Conservation (phyloP, 768 basidiomycete species). For the Boletus rufocinnamomeus region DNA sequence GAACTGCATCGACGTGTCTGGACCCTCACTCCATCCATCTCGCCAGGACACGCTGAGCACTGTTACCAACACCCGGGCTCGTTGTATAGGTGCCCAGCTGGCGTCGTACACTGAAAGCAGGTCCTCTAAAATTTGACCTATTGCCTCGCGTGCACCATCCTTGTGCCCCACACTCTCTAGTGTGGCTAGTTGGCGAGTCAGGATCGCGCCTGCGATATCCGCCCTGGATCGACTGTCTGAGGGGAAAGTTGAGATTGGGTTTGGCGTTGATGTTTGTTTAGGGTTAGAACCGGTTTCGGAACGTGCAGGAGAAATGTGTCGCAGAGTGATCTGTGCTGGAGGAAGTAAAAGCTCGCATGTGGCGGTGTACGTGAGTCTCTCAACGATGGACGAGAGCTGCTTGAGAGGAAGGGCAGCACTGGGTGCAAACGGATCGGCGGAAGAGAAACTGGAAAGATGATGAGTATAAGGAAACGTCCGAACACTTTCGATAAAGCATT, state of each 20-base stretch:
- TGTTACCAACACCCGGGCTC: constrained; percentile 57
- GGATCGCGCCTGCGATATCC: constrained; percentile 50
- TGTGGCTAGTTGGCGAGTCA: constrained; percentile 61
- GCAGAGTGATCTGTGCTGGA: constrained; percentile 51
- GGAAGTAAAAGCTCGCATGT: constrained; percentile 64
- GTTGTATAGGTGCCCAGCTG: constrained; percentile 53
- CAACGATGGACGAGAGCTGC: constrained; percentile 61
- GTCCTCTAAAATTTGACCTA: constrained; percentile 48
- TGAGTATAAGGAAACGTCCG: constrained; percentile 53
- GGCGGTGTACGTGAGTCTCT: constrained; percentile 66
- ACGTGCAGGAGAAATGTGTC: not conserved
- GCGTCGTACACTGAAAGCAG: constrained; percentile 51
- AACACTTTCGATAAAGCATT: constrained; percentile 55
- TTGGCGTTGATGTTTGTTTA: not conserved
- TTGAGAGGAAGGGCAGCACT: constrained; percentile 44
- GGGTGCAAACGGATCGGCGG: constrained; percentile 37
- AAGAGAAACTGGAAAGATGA: constrained; percentile 18
- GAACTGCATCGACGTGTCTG: constrained; percentile 22
- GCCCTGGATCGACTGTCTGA: constrained; percentile 13
- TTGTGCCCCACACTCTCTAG: constrained; percentile 61
- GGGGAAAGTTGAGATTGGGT: constrained; percentile 19
- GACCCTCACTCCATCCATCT: constrained; percentile 23
- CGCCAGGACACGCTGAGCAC: constrained; percentile 50
- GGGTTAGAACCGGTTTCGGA: not conserved
- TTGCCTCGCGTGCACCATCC: constrained; percentile 47